Conservation (phyloP, 257 asterid species). For the Gardenia jasminoides region DNA sequence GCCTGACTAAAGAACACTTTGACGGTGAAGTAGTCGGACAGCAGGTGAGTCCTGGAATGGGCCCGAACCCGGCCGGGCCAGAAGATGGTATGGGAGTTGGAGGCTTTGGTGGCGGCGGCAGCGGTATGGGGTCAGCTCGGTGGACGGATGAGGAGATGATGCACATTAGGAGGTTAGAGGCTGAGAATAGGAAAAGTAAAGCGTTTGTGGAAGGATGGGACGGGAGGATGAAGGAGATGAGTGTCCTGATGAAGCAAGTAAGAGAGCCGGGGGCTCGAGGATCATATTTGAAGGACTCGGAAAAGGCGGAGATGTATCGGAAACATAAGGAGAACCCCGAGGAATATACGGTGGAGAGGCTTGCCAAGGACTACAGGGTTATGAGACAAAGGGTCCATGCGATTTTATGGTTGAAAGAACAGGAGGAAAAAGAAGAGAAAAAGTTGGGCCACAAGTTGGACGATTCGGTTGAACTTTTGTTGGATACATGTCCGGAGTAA, state of each 20-base stretch:
- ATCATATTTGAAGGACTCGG: constrained; percentile 75
- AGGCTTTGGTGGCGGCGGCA: too few relatives aligned
- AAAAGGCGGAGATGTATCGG: constrained; percentile 80
- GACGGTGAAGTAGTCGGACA: constrained; percentile 81
- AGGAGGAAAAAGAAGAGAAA: constrained; percentile 84
- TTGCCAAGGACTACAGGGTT: constrained; percentile 87
- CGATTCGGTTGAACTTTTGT: constrained; percentile 66
- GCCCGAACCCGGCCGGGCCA: neutral
- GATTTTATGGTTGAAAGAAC: constrained; percentile 76
- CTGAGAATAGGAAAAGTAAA: constrained; percentile 38
- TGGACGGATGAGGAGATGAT: constrained; percentile 55
- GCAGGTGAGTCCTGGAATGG: constrained; percentile 32
- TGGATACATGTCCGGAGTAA: constrained; percentile 87
- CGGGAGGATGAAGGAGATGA: constrained; percentile 46
- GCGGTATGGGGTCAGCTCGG: constrained; percentile 22
- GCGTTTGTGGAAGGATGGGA: constrained; percentile 61
- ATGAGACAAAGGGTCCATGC: constrained; percentile 99
- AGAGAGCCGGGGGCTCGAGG: constrained; percentile 96
- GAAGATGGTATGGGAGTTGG: constrained; percentile 13
- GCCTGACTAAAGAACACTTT: constrained; percentile 82
- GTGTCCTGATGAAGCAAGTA: constrained; percentile 69
- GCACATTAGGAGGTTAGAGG: constrained; percentile 39
- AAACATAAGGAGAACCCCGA: constrained; percentile 91
- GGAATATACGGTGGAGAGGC: constrained; percentile 73
- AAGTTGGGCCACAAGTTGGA: constrained; percentile 72